Conservation (phyloP, 768 basidiomycete genomes). For the button mushroom (Agaricus bisporus) region DNA sequence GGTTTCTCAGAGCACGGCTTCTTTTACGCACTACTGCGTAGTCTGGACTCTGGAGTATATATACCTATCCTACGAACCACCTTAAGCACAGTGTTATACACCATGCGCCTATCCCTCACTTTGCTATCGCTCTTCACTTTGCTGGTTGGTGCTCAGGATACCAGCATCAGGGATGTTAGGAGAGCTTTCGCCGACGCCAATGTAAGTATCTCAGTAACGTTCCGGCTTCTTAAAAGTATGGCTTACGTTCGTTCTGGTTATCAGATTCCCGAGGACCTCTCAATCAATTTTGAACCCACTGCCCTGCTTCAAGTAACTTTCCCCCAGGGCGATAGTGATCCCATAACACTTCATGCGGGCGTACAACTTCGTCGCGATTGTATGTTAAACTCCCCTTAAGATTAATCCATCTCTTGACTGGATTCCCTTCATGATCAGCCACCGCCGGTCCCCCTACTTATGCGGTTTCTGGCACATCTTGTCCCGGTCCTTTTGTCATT, state of each 20-base stretch:
- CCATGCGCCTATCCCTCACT: conserved; percentile 6
- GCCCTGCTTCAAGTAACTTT: conserved; percentile 30
- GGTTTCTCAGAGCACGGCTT: neutral
- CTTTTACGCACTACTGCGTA: neutral
- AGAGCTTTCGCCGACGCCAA: conserved; percentile 23
- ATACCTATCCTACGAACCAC: neutral
- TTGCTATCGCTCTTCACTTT: conserved; percentile 9
- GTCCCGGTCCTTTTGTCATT: conserved; percentile 34
- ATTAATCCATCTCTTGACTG: conserved; percentile 1
- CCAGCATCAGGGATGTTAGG: conserved; percentile 22
- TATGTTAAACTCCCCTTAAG: conserved; percentile 10
- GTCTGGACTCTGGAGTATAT: too few species aligned
- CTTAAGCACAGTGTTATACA: neutral
- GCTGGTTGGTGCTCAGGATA: conserved; percentile 21
- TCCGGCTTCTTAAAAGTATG: neutral
- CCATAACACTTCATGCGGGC: conserved; percentile 30
- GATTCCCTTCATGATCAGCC: conserved; percentile 15
- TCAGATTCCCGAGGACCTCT: conserved; percentile 27
- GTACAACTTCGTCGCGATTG: conserved; percentile 28
- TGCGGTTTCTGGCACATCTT: conserved; percentile 19
- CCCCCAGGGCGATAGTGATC: conserved; percentile 20
- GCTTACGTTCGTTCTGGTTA: neutral
- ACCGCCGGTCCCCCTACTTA: conserved; percentile 34
- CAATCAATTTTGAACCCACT: conserved; percentile 27
- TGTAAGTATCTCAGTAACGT: conserved; percentile 10